Base-by-base conservation (phyloP, 2,329 filamentous ascomycete species). In the Claviceps sp. region DNA sequence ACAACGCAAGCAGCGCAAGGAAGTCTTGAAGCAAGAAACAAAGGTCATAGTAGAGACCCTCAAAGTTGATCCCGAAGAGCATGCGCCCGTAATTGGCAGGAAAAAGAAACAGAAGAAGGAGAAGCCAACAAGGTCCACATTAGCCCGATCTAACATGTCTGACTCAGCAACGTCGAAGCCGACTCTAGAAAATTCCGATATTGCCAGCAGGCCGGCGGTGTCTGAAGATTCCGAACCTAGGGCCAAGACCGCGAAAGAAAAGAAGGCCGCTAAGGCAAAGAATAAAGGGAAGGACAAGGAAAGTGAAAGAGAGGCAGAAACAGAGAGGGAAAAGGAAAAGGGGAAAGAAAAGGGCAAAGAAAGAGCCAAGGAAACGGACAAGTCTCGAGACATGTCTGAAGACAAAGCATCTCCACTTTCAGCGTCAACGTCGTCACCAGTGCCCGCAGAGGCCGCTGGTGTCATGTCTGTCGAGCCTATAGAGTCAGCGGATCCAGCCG, bases 21-120 rank as follows among this genome's bases (percentile, higher is more conserved):
- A 85, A 56, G 77, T 76, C 17, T 71, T 80, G 54, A 85, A 82
- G 60, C 80, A 82, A 60, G 82, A 85, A 52, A 76, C 75, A 2
- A 75, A 73, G 17, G 64, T 74, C 38, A 74, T 82, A 54, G 69
- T 67, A 3, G 77, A 80, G 55, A 59, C 69, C 1, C 60, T 77
- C 56, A 73, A 74, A 48, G 60, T 69, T 14, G 81, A 83, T 54
- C 65, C 73, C 13, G 73, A 78, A 50, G 76, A 80, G 57, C 77
- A 80, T 57, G 87, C 81, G 7, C 87, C 88, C 0, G 85, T 94
- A 42, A 65, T 89, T 48, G 85, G 85, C 38, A 80, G 87, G 50
- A 89, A 89, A 73, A 91, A 89, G 73, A 93, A 91, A 70, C 80
- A 87, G 64, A 89, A 87, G 73, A 91, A 89, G 68, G 81, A 85